phyloP scores from a whole-genome alignment of 2,329 filamentous ascomycete genomes.

The Arachnopeziza araneosa region DNA sequence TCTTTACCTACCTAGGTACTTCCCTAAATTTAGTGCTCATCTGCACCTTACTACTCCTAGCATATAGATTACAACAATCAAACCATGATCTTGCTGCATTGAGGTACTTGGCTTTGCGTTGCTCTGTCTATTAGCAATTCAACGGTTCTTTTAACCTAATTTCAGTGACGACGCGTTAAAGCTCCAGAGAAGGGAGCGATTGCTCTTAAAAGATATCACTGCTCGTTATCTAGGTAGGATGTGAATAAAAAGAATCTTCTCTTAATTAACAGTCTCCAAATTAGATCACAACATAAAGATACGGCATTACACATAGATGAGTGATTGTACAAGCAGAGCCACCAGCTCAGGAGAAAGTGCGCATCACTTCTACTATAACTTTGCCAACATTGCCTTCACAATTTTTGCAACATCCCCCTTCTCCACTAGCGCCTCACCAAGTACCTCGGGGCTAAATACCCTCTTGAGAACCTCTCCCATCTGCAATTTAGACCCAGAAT shows the following conservation, averaged over 20 bases:
- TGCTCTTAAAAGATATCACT: no score
- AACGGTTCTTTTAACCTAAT: no score
- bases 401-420: constrained; percentile 53
- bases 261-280: not conserved
- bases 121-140: no score
- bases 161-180: no score
- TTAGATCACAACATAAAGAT: not conserved
- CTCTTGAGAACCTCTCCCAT: constrained; percentile 60
- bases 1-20: no score
- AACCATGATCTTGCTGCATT: no score
- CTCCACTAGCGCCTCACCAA: constrained; percentile 61
- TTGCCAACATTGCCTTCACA: constrained; percentile 47
- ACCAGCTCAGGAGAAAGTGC: not conserved
- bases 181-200: no score
- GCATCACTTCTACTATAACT: not conserved
- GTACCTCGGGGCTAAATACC: constrained; percentile 44
- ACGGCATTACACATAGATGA: not conserved
- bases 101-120: no score
- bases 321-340: no score
- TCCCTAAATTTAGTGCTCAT: no score
- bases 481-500: constrained; percentile 37
- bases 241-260: not conserved
- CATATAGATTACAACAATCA: no score
- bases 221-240: not conserved
- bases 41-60: no score